Evolutionary conservation across 2,329 filamentous ascomycete genomes (phyloP).

Genomic region (Trichophyton verrucosum): DNA sequence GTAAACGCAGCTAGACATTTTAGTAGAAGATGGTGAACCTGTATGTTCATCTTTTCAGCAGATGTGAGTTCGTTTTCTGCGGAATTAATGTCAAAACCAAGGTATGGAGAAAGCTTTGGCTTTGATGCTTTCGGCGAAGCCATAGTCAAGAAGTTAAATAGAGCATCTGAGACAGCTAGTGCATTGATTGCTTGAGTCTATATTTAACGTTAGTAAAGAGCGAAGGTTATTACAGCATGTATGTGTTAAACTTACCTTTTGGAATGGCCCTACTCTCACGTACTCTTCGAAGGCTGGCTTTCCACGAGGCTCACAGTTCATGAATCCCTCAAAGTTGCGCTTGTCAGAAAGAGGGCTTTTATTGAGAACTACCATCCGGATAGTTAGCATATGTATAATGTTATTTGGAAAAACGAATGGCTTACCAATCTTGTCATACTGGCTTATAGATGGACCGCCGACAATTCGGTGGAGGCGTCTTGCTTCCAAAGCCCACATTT

Average conservation of each 20-base stretch:
- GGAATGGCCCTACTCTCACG: constrained; percentile 28
- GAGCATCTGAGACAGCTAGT: constrained; percentile 23
- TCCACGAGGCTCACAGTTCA: constrained; percentile 28
- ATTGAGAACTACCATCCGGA: constrained; percentile 20
- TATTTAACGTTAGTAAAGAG: neutral
- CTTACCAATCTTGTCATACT: constrained; percentile 30
- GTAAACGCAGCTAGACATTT: constrained; percentile 18
- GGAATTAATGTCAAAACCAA: constrained; percentile 12
- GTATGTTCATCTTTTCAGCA: constrained; percentile 23
- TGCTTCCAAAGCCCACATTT: constrained; percentile 32
- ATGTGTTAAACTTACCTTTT: constrained; percentile 20
- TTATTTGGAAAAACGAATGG: neutral
- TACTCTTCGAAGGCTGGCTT: constrained; percentile 27
- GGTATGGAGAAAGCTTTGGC: neutral
- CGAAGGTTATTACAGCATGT: neutral
- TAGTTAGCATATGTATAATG: neutral
- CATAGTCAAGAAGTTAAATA: constrained; percentile 25
- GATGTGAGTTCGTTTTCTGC: constrained; percentile 24
- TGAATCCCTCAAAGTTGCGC: constrained; percentile 28
- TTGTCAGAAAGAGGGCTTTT: constrained; percentile 22
- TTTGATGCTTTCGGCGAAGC: neutral
- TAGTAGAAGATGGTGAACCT: constrained; percentile 24
- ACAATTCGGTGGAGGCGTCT: constrained; percentile 30
- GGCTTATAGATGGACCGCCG: constrained; percentile 25
- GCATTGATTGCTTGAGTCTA: constrained; percentile 28